Evolutionary conservation across 1,139 yeast species (phyloP).

Genomic region (Yamadazyma buinensis): DNA sequence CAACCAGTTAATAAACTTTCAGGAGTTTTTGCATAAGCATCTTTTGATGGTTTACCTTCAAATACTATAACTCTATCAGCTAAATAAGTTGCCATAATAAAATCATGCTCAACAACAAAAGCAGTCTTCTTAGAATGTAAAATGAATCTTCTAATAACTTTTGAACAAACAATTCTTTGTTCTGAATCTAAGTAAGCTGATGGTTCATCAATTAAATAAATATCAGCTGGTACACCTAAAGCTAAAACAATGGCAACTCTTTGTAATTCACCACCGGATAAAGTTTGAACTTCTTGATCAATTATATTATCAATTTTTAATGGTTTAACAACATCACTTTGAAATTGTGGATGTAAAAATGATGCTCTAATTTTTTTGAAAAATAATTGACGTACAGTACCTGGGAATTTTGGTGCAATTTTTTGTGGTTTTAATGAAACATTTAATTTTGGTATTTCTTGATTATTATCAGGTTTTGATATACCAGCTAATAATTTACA

Average conservation of each 20-base stretch:
- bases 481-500: conserved; percentile 94
- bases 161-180: conserved; percentile 98
- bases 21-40: conserved; percentile 80
- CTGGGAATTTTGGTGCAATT: conserved; percentile 97
- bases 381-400: conserved; percentile 96
- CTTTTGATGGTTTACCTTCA: conserved; percentile 88
- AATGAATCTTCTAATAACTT: conserved; percentile 95
- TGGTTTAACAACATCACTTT: conserved; percentile 96
- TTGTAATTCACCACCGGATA: conserved; percentile 99
- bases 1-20: conserved; percentile 95
- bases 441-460: conserved; percentile 77
- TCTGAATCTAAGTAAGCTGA: conserved; percentile 98
- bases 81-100: conserved; percentile 98
- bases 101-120: conserved; percentile 98
- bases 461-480: conserved; percentile 76
- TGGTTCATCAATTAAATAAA: conserved; percentile 96
- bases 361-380: conserved; percentile 93
- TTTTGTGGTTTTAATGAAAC: conserved; percentile 98
- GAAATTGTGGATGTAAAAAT: conserved; percentile 95
- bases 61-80: conserved; percentile 98
- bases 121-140: conserved; percentile 97
- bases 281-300: conserved; percentile 95
- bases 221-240: conserved; percentile 92
- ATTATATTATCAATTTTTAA: conserved; percentile 88
- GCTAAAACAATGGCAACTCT: conserved; percentile 97